phyloP scores from a whole-genome alignment of 208 protist genomes.

The Crithidia mellificae region DNA sequence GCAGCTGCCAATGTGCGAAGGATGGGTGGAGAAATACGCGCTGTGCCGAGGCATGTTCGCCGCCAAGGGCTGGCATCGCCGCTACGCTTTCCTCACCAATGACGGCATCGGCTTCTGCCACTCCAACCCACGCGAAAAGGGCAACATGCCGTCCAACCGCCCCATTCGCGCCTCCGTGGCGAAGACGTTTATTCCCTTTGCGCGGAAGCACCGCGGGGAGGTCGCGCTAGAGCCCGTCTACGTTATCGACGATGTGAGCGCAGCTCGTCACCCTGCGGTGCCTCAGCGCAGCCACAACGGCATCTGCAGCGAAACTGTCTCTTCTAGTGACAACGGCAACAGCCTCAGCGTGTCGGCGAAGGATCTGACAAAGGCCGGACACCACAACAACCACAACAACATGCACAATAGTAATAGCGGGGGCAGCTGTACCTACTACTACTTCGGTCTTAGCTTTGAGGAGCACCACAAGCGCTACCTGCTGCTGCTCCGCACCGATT shows the following conservation, averaged over 20 bases:
- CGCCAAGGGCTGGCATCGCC: constrained; percentile 46
- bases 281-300: constrained; percentile 29
- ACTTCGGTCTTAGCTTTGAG: constrained; percentile 63
- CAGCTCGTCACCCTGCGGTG: constrained; percentile 45
- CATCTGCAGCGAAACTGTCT: constrained; percentile 35
- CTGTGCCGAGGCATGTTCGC: constrained; percentile 48
- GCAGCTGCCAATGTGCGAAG: constrained; percentile 46
- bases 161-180: constrained; percentile 16
- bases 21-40: constrained; percentile 70
- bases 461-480: constrained; percentile 46
- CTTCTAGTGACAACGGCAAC: background rate
- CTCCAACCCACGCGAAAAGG: constrained; percentile 30
- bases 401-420: background rate
- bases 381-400: no score
- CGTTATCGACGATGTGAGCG: constrained; percentile 46
- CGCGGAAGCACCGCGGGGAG: constrained; percentile 12
- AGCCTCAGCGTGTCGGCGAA: background rate
- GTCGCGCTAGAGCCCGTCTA: constrained; percentile 52
- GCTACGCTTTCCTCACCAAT: constrained; percentile 47
- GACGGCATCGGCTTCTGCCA: constrained; percentile 56
- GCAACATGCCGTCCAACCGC: background rate
- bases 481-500: constrained; percentile 54
- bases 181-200: constrained; percentile 53
- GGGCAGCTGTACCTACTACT: constrained; percentile 36
- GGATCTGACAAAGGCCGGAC: constrained; percentile 3